Evolutionary conservation across 116 monocot genomes (phyloP).

Genomic region (Zostera marina): DNA sequence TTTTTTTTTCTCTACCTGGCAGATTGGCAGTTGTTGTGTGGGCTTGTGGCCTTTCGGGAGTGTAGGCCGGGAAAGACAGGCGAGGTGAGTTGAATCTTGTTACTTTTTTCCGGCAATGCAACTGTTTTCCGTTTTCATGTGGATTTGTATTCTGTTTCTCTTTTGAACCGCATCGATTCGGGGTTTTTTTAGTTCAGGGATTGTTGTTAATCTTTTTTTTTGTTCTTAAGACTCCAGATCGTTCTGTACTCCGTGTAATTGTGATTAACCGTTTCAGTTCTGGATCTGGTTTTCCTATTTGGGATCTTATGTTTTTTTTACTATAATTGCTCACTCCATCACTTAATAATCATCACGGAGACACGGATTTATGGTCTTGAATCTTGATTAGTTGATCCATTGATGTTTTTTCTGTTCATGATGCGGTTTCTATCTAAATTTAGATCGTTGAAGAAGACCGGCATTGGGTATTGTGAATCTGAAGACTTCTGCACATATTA

Average conservation of each 20-base stretch:
- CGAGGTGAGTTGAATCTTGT: too few relatives aligned
- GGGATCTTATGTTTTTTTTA: constrained; percentile 1
- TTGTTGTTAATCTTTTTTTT: neutral
- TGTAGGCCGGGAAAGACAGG: too few relatives aligned
- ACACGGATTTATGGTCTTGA: too few relatives aligned
- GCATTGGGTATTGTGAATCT: neutral
- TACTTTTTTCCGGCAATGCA: too few relatives aligned
- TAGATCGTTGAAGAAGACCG: constrained; percentile 1
- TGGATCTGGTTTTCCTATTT: constrained; percentile 2
- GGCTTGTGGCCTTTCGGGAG: too few relatives aligned
- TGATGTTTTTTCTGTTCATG: neutral
- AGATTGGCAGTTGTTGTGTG: too few relatives aligned
- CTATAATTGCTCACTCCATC: neutral
- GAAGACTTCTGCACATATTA: neutral
- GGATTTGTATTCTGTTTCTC: too few relatives aligned
- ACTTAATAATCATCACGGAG: too few relatives aligned
- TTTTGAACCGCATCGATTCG: neutral
- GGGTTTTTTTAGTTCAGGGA: neutral
- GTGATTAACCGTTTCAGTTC: too few relatives aligned
- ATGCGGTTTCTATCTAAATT: neutral
- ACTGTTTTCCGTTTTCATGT: too few relatives aligned
- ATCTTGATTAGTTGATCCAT: too few relatives aligned
- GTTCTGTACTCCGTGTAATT: neutral
- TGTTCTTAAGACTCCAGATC: neutral
- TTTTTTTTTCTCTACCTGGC: too few relatives aligned